Evolutionary conservation across 768 basidiomycete genomes (phyloP).

Genomic region (Grammothele lineata): DNA sequence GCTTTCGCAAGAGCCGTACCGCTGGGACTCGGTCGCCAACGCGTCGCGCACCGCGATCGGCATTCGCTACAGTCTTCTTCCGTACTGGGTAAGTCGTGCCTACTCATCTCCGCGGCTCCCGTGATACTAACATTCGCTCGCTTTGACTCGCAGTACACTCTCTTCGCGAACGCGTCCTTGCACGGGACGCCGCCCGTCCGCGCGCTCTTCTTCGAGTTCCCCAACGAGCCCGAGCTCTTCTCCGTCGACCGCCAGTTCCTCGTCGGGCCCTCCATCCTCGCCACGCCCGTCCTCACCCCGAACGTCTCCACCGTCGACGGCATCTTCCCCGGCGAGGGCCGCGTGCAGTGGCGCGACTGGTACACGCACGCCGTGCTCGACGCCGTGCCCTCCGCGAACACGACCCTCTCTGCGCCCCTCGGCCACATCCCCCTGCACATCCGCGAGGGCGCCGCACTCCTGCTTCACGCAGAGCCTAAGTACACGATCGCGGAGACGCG

Average conservation of each 20-base stretch:
- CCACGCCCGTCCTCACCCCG: constrained; percentile 71
- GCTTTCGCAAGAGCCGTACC: constrained; percentile 74
- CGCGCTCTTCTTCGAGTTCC: constrained; percentile 78
- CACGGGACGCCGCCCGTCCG: constrained; percentile 67
- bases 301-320: constrained; percentile 66
- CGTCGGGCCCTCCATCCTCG: constrained; percentile 63
- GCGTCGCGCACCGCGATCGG: constrained; percentile 68
- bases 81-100: constrained; percentile 62
- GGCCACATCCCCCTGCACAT: constrained; percentile 75
- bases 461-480: constrained; percentile 56
- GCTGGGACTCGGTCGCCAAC: constrained; percentile 76
- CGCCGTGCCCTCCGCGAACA: constrained; percentile 36
- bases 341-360: constrained; percentile 68
- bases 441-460: constrained; percentile 60
- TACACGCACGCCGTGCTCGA: constrained; percentile 59
- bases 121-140: background rate
- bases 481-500: constrained; percentile 71
- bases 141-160: constrained; percentile 69
- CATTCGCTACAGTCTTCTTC: constrained; percentile 67
- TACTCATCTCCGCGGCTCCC: background rate
- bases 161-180: constrained; percentile 65
- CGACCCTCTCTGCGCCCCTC: constrained; percentile 60
- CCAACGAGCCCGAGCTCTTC: constrained; percentile 61
- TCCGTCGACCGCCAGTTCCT: constrained; percentile 66
- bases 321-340: constrained; percentile 60